phyloP scores from a whole-genome alignment of 768 basidiomycete genomes.

The Glaciozyma antarctica region DNA sequence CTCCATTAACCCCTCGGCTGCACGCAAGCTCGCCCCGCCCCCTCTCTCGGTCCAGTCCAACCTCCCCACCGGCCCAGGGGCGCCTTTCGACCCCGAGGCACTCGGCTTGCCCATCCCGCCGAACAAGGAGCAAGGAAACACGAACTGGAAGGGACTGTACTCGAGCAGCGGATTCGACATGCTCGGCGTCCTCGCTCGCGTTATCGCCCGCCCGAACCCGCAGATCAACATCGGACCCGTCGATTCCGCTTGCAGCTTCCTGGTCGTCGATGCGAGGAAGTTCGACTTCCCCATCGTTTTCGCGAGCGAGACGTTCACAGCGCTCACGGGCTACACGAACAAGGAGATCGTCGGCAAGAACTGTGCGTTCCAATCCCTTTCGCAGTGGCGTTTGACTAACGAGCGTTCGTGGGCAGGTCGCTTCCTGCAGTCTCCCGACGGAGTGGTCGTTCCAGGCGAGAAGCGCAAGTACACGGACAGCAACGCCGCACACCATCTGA shows the following conservation, averaged over 20 bases:
- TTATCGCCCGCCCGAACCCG: slow-evolving; percentile 64
- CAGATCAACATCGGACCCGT: slow-evolving; percentile 75
- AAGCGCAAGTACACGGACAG: slow-evolving; percentile 55
- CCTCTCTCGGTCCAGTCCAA: neutral
- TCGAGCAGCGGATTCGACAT: slow-evolving; percentile 86
- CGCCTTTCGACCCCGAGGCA: slow-evolving; percentile 27
- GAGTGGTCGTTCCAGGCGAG: slow-evolving; percentile 45
- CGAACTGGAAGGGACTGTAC: slow-evolving; percentile 50
- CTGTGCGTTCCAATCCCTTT: slow-evolving; percentile 45
- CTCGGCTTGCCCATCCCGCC: slow-evolving; percentile 21
- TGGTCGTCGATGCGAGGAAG: slow-evolving; percentile 72
- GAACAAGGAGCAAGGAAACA: neutral
- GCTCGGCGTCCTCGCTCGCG: slow-evolving; percentile 66
- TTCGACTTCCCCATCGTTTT: slow-evolving; percentile 83
- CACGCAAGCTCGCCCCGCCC: slow-evolving; percentile 4
- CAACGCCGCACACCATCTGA: slow-evolving; percentile 55
- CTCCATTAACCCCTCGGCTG: slow-evolving; percentile 12
- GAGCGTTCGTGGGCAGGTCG: slow-evolving; percentile 39
- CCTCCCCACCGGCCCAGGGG: slow-evolving; percentile 9
- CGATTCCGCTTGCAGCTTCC: slow-evolving; percentile 83
- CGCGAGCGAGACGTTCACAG: slow-evolving; percentile 73
- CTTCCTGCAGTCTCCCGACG: slow-evolving; percentile 72
- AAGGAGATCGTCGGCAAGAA: slow-evolving; percentile 75
- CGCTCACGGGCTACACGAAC: slow-evolving; percentile 42
- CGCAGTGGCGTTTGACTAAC: neutral